These are phyloP conservation scores for Vaccinium corymbosum DNA, from an alignment of 148 eudicot species.

Conservation along the genomic window DNA sequence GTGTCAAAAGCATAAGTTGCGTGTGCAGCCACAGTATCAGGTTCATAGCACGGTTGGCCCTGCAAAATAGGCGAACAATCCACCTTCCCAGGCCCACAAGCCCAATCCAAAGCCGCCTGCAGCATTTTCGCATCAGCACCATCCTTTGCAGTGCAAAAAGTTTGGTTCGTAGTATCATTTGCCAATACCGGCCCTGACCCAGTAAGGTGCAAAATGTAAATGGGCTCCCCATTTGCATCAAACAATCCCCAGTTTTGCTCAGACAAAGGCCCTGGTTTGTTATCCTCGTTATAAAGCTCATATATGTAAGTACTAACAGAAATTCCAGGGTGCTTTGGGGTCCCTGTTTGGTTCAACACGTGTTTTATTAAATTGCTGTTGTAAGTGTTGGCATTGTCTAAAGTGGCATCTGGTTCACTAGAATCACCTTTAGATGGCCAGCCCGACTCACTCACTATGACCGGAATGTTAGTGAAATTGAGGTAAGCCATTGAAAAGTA, in stretches of 20 bases:
- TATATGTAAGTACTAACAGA: slow-evolving; percentile 74
- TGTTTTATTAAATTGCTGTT: slow-evolving; percentile 78
- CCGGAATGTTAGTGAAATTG: slow-evolving; percentile 67
- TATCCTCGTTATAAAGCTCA: slow-evolving; percentile 82
- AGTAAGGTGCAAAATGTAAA: slow-evolving; percentile 49
- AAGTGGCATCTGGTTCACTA: slow-evolving; percentile 66
- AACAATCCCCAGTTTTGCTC: slow-evolving; percentile 92
- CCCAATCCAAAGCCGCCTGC: slow-evolving; percentile 96
- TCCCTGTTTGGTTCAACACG: slow-evolving; percentile 62
- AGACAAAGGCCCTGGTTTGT: slow-evolving; percentile 58
- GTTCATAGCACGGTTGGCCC: slow-evolving; percentile 78
- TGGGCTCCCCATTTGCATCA: slow-evolving; percentile 54
- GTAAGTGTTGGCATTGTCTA: slow-evolving; percentile 80
- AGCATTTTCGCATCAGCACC: slow-evolving; percentile 73
- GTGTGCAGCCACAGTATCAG: slow-evolving; percentile 63
- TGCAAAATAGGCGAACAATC: slow-evolving; percentile 60
- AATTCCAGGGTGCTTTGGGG: slow-evolving; percentile 76
- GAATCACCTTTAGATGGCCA: slow-evolving; percentile 90
- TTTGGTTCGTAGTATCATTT: slow-evolving; percentile 67
- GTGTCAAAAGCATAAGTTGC: slow-evolving; percentile 72
- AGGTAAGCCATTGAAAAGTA: slow-evolving; percentile 78
- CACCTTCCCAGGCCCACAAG: slow-evolving; percentile 91
- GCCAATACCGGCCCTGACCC: slow-evolving; percentile 55
- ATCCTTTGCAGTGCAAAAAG: slow-evolving; percentile 61
- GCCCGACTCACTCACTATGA: slow-evolving; percentile 85